Conservation (phyloP, 495 filamentous ascomycete genomes). For the Pyrenula massariospora region DNA sequence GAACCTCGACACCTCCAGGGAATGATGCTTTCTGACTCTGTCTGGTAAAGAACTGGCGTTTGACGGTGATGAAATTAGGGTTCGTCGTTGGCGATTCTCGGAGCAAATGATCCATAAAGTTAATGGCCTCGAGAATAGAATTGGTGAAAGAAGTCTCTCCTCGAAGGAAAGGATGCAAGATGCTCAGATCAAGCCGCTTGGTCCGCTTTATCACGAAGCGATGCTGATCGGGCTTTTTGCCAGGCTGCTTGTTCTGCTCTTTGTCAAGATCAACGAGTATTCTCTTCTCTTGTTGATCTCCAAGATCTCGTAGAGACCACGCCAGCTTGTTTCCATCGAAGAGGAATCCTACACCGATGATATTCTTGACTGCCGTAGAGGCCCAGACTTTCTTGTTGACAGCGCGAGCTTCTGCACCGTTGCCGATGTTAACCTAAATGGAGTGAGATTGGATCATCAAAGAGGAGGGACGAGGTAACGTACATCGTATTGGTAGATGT, state of each 20-base stretch:
- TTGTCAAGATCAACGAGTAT: slow-evolving; percentile 52
- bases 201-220: slow-evolving; percentile 46
- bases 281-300: slow-evolving; percentile 1
- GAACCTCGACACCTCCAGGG: slow-evolving; percentile 54
- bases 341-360: slow-evolving; percentile 44
- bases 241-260: slow-evolving; percentile 29
- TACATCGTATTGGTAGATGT: slow-evolving; percentile 80
- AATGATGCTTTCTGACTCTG: slow-evolving; percentile 26
- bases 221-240: slow-evolving; percentile 32
- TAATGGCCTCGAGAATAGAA: slow-evolving; percentile 53
- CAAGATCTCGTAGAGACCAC: slow-evolving; percentile 42
- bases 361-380: slow-evolving; percentile 39
- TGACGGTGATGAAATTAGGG: slow-evolving; percentile 46
- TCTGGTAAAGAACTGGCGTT: slow-evolving; percentile 62
- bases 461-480: slow-evolving; percentile 21
- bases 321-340: slow-evolving; percentile 70
- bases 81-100: slow-evolving; percentile 56
- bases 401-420: slow-evolving; percentile 45
- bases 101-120: slow-evolving; percentile 81
- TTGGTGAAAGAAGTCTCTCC: slow-evolving; percentile 46
- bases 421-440: slow-evolving; percentile 49
- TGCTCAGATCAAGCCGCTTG: slow-evolving; percentile 47
- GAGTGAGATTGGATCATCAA: neutral
- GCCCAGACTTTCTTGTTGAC: slow-evolving; percentile 67
- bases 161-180: slow-evolving; percentile 52